Percentiles rank a stretch among this genome's conserved stretches.
Conservation (phyloP, 805 yeast genomes). For the Wickerhamiella dianesei region DNA sequence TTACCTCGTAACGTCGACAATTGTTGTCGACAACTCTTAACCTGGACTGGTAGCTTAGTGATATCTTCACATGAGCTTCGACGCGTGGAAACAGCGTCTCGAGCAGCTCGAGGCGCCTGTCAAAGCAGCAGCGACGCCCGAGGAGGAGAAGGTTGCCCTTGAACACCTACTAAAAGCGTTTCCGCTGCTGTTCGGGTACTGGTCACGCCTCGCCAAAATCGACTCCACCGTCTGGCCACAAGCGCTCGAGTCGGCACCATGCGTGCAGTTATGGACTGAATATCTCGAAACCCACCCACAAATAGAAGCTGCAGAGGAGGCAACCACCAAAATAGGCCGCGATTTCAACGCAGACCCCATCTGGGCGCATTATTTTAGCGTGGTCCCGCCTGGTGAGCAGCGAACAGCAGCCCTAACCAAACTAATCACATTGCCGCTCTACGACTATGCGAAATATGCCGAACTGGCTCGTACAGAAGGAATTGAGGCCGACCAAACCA, state of each 20-base stretch:
- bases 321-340: slow-evolving; percentile 41
- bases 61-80: neutral
- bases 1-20: too few species aligned
- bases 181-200: slow-evolving; percentile 32
- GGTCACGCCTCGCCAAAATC: slow-evolving; percentile 25
- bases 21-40: too few species aligned
- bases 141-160: slow-evolving; percentile 12
- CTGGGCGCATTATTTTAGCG: slow-evolving; percentile 65
- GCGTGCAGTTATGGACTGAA: slow-evolving; percentile 25
- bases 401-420: slow-evolving; percentile 24
- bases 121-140: slow-evolving; percentile 1
- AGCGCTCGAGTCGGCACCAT: slow-evolving; percentile 22
- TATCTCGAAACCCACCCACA: slow-evolving; percentile 18
- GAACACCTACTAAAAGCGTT: slow-evolving; percentile 23
- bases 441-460: slow-evolving; percentile 74
- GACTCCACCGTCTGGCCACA: slow-evolving; percentile 9
- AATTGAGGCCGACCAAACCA: slow-evolving; percentile 9
- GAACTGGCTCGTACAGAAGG: slow-evolving; percentile 24
- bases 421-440: slow-evolving; percentile 45
- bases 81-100: neutral
- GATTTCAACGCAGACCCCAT: slow-evolving; percentile 65
- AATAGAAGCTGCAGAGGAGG: slow-evolving; percentile 31
- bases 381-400: neutral
- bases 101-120: slow-evolving; percentile 1
- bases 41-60: neutral